Conservation (phyloP, 495 filamentous ascomycete genomes). For the Hyaloscypha hepaticicola region DNA sequence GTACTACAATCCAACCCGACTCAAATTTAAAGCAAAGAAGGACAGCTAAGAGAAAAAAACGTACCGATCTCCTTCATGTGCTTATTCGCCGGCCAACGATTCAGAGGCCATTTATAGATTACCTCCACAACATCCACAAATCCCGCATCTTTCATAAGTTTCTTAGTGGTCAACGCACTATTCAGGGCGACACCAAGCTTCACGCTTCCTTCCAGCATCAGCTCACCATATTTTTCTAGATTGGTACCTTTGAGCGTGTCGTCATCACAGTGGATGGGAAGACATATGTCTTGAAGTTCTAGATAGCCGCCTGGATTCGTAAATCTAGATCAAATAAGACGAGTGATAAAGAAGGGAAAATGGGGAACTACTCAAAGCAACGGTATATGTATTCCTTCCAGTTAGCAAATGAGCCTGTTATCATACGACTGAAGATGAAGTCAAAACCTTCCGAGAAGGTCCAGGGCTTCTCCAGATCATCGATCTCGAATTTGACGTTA, state of each 20-base stretch:
- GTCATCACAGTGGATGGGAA: constrained; percentile 35
- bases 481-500: constrained; percentile 36
- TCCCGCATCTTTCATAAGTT: constrained; percentile 50
- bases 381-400: constrained; percentile 7
- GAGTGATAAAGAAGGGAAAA: too few relatives aligned
- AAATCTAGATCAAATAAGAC: not conserved
- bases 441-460: constrained; percentile 32
- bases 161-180: constrained; percentile 14
- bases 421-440: constrained; percentile 30
- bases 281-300: constrained; percentile 46
- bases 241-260: constrained; percentile 31
- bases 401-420: constrained; percentile 14
- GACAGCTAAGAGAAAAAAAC: not conserved
- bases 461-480: constrained; percentile 36
- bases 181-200: constrained; percentile 16
- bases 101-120: constrained; percentile 49
- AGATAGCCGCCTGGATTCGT: constrained; percentile 45
- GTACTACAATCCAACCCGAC: not conserved
- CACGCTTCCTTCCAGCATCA: constrained; percentile 32
- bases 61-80: not conserved
- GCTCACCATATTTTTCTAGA: constrained; percentile 33
- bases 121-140: constrained; percentile 57
- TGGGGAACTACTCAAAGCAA: constrained; percentile 5
- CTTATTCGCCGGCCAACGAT: constrained; percentile 43
- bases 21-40: not conserved